Conservation (phyloP, 805 yeast species). For the Cyberlindnera nakhonratchasimensis region DNA sequence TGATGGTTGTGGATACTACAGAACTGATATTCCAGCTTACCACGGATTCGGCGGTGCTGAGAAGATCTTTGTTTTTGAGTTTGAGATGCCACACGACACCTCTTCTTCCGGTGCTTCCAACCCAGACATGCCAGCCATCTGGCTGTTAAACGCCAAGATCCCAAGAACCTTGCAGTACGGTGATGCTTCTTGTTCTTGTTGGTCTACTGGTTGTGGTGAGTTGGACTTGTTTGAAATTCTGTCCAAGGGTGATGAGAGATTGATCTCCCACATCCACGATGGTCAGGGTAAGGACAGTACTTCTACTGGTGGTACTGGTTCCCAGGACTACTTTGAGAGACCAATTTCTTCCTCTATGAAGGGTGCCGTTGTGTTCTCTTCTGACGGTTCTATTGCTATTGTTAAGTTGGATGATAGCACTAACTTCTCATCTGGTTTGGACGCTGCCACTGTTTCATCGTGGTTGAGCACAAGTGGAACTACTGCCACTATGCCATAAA, state of each 20-base stretch:
- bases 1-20: constrained; percentile 78
- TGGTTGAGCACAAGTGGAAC: constrained; percentile 60
- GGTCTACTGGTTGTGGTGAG: constrained; percentile 98
- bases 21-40: constrained; percentile 85
- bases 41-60: constrained; percentile 85
- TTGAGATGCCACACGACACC: constrained; percentile 79
- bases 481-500: constrained; percentile 31
- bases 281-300: constrained; percentile 67
- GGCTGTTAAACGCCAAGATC: constrained; percentile 92
- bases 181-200: constrained; percentile 81
- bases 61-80: constrained; percentile 91
- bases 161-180: constrained; percentile 98
- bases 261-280: constrained; percentile 80
- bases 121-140: constrained; percentile 96
- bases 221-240: constrained; percentile 91
- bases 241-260: constrained; percentile 66
- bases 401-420: constrained; percentile 53
- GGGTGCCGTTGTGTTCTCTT: constrained; percentile 84
- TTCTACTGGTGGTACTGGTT: constrained; percentile 77
- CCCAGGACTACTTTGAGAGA: constrained; percentile 83
- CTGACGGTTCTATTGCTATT: constrained; percentile 51
- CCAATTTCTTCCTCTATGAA: constrained; percentile 75
- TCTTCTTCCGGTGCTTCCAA: constrained; percentile 47
- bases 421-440: constrained; percentile 52
- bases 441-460: constrained; percentile 48